These are phyloP conservation scores for Apocynum venetum DNA, from an alignment of 257 asterid species.

Conservation along the genomic window DNA sequence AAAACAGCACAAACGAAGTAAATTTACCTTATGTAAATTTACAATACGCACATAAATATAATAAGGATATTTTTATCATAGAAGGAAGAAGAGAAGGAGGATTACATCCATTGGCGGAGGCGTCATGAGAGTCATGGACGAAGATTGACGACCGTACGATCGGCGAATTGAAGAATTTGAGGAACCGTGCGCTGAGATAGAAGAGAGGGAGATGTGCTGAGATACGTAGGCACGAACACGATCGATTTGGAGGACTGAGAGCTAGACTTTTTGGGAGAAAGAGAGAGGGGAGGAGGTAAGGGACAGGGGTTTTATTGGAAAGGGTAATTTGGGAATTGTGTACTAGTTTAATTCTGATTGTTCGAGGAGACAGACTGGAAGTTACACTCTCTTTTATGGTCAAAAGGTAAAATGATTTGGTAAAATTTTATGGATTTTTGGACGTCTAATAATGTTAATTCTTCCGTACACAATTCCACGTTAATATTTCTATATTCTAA, in stretches of 20 bases:
- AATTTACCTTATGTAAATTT: background rate
- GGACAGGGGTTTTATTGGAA: background rate
- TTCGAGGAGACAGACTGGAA: background rate
- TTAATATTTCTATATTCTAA: too few species aligned
- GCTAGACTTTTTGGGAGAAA: constrained; percentile 1
- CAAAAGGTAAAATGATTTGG: too few species aligned
- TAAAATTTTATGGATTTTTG: too few species aligned
- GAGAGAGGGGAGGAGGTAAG: background rate
- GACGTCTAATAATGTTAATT: too few species aligned
- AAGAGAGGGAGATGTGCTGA: background rate
- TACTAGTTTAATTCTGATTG: background rate
- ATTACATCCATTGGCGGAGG: constrained; percentile 58
- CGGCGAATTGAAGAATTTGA: constrained; percentile 31
- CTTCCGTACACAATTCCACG: too few species aligned
- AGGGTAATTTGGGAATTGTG: constrained; percentile 8
- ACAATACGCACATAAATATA: background rate
- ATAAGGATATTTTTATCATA: background rate
- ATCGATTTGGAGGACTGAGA: constrained; percentile 15
- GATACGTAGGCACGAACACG: constrained; percentile 21
- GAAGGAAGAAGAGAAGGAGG: background rate
- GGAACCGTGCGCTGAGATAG: background rate
- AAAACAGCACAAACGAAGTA: constrained; percentile 14
- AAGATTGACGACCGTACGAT: constrained; percentile 32
- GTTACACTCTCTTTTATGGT: too few species aligned
- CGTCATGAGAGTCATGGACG: constrained; percentile 53